Conservation (phyloP, 192 early-diverging fungal species). For the Chytriomyces confervae region DNA sequence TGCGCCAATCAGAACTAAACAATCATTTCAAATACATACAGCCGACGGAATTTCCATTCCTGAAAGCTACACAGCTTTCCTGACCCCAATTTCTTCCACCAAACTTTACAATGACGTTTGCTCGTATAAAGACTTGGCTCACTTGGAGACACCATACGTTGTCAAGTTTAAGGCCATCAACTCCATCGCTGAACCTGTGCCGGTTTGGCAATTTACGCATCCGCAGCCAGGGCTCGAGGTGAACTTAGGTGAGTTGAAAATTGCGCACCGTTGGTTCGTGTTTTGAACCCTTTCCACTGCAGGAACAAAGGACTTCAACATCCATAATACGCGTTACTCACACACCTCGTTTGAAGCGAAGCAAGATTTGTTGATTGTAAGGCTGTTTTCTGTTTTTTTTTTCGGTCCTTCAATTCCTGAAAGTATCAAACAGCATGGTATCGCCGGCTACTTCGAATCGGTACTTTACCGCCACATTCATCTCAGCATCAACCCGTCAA, state of each 20-base stretch:
- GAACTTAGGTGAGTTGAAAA: neutral
- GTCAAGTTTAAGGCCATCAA: conserved; percentile 87
- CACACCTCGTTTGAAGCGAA: conserved; percentile 60
- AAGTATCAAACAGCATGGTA: conserved; percentile 70
- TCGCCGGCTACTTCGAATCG: conserved; percentile 97
- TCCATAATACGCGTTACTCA: conserved; percentile 75
- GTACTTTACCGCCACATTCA: conserved; percentile 84
- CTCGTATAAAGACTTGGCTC: conserved; percentile 65
- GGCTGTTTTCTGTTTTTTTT: conserved; percentile 15
- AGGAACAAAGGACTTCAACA: conserved; percentile 64
- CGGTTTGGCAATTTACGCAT: conserved; percentile 85
- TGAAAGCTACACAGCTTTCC: conserved; percentile 78
- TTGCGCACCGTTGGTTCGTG: too few species aligned
- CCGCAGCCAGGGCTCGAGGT: conserved; percentile 44
- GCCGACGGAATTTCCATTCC: conserved; percentile 91
- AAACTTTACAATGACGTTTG: conserved; percentile 79
- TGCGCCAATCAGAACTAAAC: neutral
- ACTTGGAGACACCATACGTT: conserved; percentile 95
- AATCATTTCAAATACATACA: conserved; percentile 34
- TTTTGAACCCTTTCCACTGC: neutral
- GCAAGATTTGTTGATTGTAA: conserved; percentile 65
- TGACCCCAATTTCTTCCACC: conserved; percentile 86
- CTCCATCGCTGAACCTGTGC: conserved; percentile 64
- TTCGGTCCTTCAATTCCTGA: conserved; percentile 24
- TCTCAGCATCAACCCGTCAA: conserved; percentile 80